Base-by-base conservation (phyloP, 2,329 filamentous ascomycete genomes). In the Pyrenochaeta sp. region DNA sequence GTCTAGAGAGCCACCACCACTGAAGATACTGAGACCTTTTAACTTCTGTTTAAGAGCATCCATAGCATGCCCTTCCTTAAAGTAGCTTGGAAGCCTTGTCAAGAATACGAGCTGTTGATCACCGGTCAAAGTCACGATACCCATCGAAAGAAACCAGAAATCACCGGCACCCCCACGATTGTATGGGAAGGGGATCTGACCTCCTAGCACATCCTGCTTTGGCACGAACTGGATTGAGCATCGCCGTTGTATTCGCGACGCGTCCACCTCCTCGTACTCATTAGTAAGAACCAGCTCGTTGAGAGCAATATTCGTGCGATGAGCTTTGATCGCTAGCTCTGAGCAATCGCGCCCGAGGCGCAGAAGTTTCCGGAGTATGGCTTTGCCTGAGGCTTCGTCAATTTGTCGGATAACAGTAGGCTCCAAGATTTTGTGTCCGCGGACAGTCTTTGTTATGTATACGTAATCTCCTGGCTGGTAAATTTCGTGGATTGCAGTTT, bases 1-100 rank as follows among this genome's bases (percentile, higher is more conserved):
- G 5, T 91, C 91, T 50, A 95, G 87, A 51, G 89, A 92, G 0
- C 92, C 91, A 19, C 90, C 89, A 0, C 92, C 92, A 64, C 89
- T 92, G 68, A 92, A 96, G 0, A 95, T 78, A 61, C 92, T 90
- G 3, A 94, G 77, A 0, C 88, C 90, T 32, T 43, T 57, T 2
- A 72, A 34, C 36, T 58, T 61, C 9, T 44, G 30, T 3, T 37
- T 19, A 2, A 30, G 12, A 45, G 56, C 48, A 42, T 85, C 85
- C 0, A 86, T 84, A 61, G 88, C 78, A 42, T 86, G 85, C 0
- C 87, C 88, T 73, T 90, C 84, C 0, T 77, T 80, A 9, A 76
- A 55, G 0, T 5, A 24, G 1, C 13, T 40, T 2, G 66, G 65
- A 1, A 64, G 43, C 1, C 27, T 22, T 2, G 48, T 36, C 3